A percentile compares a stretch with the other conserved stretches of the same genome.
Conservation (phyloP, 116 monocot species). For the Trichopus zeylanicus region DNA sequence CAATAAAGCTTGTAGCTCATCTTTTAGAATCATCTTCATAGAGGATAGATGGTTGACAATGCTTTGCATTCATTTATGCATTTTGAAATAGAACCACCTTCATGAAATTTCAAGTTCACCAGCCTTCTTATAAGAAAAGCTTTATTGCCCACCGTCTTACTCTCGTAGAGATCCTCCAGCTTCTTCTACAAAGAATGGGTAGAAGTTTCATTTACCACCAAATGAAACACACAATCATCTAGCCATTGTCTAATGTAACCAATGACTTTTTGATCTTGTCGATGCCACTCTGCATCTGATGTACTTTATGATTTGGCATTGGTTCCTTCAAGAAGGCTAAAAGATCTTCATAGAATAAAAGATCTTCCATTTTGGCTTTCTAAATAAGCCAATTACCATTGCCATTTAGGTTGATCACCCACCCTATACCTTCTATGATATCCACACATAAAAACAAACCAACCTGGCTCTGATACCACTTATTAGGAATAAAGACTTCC, state of each 20-base stretch:
- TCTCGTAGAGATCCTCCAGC: neutral
- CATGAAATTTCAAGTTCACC: neutral
- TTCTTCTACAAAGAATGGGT: neutral
- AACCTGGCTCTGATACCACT: too few species aligned
- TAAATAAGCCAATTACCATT: neutral
- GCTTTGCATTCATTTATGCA: constrained; percentile 6
- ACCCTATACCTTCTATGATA: too few species aligned
- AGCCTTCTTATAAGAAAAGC: constrained; percentile 1
- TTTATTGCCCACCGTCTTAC: neutral
- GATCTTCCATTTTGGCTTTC: constrained; percentile 11
- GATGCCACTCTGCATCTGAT: neutral
- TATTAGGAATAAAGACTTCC: too few species aligned
- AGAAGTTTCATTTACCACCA: neutral
- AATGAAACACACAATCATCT: neutral
- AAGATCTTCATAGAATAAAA: constrained; percentile 3
- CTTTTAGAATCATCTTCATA: neutral
- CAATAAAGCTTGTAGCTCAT: neutral
- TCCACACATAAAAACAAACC: too few species aligned
- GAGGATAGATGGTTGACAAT: neutral
- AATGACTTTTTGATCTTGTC: neutral
- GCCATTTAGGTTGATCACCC: neutral
- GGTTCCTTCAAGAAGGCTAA: neutral
- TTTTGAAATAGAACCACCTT: neutral
- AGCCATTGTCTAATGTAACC: neutral
- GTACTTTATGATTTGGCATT: neutral